Percentiles rank a stretch among this genome's conserved stretches.
Evolutionary conservation across 176 grass and related monocot genomes (phyloP).

Genomic region (Phyllostachys edulis): DNA sequence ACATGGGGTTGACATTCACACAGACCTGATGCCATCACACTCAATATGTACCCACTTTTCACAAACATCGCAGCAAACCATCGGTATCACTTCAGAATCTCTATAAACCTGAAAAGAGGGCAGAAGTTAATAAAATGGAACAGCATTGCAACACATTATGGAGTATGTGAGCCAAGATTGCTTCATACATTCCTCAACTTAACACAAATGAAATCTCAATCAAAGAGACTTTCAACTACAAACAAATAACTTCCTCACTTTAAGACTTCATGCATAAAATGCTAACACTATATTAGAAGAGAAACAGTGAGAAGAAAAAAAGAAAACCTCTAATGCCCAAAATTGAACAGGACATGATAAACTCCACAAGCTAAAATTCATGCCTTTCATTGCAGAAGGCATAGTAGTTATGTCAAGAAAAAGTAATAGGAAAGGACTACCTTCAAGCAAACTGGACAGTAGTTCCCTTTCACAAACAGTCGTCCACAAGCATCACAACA

Average conservation of each 20-base stretch:
- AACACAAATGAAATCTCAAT: conserved; percentile 13
- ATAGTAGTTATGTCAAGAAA: conserved; percentile 3
- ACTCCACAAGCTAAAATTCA: neutral
- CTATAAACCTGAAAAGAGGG: conserved; percentile 84
- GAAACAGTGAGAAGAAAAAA: neutral
- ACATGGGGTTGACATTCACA: neutral
- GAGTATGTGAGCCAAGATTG: neutral
- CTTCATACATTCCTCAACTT: neutral
- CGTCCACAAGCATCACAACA: conserved; percentile 98
- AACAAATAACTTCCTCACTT: neutral
- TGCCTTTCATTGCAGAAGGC: neutral
- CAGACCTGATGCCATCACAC: conserved; percentile 95
- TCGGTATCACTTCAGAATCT: conserved; percentile 97
- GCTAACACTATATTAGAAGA: conserved; percentile 22
- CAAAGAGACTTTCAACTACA: conserved; percentile 19
- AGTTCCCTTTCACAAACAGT: conserved; percentile 99
- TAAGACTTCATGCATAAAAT: conserved; percentile 3
- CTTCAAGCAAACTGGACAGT: conserved; percentile 98
- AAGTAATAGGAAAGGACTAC: conserved; percentile 36
- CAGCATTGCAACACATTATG: neutral
- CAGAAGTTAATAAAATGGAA: conserved; percentile 31
- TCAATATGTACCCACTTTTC: conserved; percentile 98
- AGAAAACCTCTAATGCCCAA: neutral
- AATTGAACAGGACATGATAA: neutral
- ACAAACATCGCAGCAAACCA: conserved; percentile 97